Percentiles rank a stretch among this genome's conserved stretches.
Conservation (phyloP, 2,329 filamentous ascomycete genomes). For the Neospermospora avenae region DNA sequence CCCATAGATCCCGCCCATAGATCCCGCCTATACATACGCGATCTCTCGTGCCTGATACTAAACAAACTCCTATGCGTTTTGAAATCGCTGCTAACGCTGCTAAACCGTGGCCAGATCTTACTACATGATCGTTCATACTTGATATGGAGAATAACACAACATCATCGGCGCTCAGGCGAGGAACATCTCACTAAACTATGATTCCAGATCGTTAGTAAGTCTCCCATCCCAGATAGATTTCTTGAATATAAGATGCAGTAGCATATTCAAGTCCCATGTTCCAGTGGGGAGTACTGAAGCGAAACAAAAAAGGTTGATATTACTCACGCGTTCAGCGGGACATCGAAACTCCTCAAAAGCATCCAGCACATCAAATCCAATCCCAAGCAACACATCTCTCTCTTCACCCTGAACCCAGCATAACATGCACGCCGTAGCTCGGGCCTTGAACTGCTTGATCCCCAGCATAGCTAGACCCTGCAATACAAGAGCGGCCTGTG, state of each 20-base stretch:
- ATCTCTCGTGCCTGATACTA: too few species aligned
- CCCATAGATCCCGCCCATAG: too few species aligned
- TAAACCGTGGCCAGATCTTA: too few species aligned
- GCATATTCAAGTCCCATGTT: neutral
- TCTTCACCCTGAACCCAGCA: constrained; percentile 41
- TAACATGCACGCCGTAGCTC: constrained; percentile 54
- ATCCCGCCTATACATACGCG: too few species aligned
- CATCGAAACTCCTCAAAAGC: constrained; percentile 78
- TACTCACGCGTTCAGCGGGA: constrained; percentile 51
- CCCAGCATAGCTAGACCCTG: constrained; percentile 64
- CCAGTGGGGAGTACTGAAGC: neutral
- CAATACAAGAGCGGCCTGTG: constrained; percentile 60
- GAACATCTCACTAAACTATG: neutral
- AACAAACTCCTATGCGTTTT: too few species aligned
- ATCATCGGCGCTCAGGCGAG: neutral
- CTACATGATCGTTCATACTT: too few species aligned
- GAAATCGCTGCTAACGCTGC: too few species aligned
- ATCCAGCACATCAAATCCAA: constrained; percentile 78
- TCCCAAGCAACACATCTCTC: constrained; percentile 65
- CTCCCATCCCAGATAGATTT: neutral
- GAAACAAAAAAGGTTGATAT: neutral
- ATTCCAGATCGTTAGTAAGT: neutral
- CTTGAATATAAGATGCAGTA: too few species aligned
- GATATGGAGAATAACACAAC: too few species aligned
- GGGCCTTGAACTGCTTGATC: constrained; percentile 63